Evolutionary conservation across 1,139 yeast species (phyloP), one percentile per base, ranked within the genome.

Genomic region (Yamadazyma songkhlaensis): DNA sequence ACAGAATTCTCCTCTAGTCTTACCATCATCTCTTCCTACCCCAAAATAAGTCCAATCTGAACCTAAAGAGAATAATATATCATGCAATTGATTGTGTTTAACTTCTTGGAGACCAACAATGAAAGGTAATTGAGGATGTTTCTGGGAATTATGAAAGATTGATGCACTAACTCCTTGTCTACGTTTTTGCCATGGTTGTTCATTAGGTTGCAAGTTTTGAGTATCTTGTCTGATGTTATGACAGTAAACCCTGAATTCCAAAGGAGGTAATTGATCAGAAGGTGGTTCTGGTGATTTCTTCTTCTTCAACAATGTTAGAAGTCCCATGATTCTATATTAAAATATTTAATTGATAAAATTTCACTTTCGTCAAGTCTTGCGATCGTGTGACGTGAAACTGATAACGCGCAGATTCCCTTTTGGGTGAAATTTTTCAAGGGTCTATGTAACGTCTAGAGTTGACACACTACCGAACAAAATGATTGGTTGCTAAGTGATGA

Each of bases 11-110:
- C 79, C 78, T 4, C 51, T 47, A 5, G 53, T 51, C 9, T 50
- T 47, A 4, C 79, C 79, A 50, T 74, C 77, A 36, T 69, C 72
- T 49, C 79, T 55, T 2, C 79, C 78, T n/a, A 64, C 68, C 2
- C 76, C 76, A 39, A 64, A 67, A 45, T 71, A 70, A 8, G 55
- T 54, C 67, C 72, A 74, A 17, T 50, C 49, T 23, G 41, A 43
- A 15, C 59, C 59, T 27, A 59, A 45, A 2, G 57, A 55, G 8
- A 38, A 35, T 25, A 57, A 39, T n/a, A 62, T 49, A 43, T 62
- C 68, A 8, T 45, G 46, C 35, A 62, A 49, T 44, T 60, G 67
- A 32, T 58, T 51, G 35, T 59, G 51, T 37, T 57, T 55, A 13
- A 56, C 55, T 43, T 62, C 67, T 42, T 62, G 68, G 10, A 62